phyloP scores from a whole-genome alignment of 208 protist species.

The Lotmaria passim region DNA sequence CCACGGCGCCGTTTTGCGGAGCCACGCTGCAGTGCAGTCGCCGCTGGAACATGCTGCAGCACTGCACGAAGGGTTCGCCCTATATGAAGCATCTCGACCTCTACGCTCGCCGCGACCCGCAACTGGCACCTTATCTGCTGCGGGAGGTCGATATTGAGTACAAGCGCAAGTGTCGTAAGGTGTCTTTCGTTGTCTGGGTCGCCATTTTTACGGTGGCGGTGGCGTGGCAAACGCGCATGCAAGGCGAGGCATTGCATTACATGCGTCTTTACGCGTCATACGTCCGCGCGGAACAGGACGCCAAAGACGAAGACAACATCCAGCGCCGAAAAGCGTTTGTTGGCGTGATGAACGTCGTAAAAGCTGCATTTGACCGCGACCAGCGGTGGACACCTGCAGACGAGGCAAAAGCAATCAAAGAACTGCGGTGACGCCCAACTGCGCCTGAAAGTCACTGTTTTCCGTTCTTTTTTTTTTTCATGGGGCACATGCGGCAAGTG shows the following conservation, averaged over 20 bases:
- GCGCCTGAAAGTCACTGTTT: neutral
- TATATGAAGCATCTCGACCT: conserved; percentile 93
- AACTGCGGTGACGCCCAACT: conserved; percentile 1
- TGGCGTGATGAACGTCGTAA: conserved; percentile 76
- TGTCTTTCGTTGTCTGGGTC: conserved; percentile 84
- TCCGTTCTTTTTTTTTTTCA: neutral
- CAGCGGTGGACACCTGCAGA: conserved; percentile 73
- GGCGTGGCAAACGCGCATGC: conserved; percentile 71
- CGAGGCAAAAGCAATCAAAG: conserved; percentile 42
- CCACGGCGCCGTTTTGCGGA: conserved; percentile 12
- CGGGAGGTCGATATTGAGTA: conserved; percentile 92
- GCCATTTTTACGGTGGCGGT: conserved; percentile 71
- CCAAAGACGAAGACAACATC: conserved; percentile 84
- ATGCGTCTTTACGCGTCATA: conserved; percentile 82
- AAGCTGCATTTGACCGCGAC: conserved; percentile 77
- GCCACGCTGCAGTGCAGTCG: conserved; percentile 36
- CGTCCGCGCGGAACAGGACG: conserved; percentile 71
- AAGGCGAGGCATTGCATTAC: conserved; percentile 81
- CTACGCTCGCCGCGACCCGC: conserved; percentile 87
- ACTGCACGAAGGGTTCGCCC: conserved; percentile 81
- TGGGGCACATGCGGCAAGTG: conserved; percentile 18
- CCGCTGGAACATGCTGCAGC: conserved; percentile 73
- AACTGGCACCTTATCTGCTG: conserved; percentile 90
- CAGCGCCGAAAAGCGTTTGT: conserved; percentile 79
- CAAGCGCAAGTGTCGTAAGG: conserved; percentile 89